These are phyloP conservation scores for Chaetomiaceae sp. DNA, from an alignment of 2,329 filamentous ascomycete species.

Conservation along the genomic window DNA sequence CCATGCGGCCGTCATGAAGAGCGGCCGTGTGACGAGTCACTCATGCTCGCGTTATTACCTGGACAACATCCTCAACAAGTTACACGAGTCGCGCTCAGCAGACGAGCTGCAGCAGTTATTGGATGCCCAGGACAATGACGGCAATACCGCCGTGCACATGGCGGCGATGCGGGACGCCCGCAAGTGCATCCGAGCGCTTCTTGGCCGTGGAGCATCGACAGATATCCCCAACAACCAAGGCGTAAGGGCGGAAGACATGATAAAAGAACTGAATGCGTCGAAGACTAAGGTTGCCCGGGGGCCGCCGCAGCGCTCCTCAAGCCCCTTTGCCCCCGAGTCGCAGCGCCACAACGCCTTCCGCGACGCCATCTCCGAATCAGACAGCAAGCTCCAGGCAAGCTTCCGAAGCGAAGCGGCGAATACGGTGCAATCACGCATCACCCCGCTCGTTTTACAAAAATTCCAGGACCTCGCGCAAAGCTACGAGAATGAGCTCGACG, in stretches of 20 bases:
- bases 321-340: slow-evolving; percentile 60
- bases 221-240: slow-evolving; percentile 79
- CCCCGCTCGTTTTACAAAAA: slow-evolving; percentile 65
- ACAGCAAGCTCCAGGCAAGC: slow-evolving; percentile 35
- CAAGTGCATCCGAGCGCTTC: slow-evolving; percentile 78
- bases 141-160: slow-evolving; percentile 77
- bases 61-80: slow-evolving; percentile 81
- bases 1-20: slow-evolving; percentile 85
- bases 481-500: slow-evolving; percentile 71
- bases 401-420: slow-evolving; percentile 64
- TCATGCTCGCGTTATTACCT: slow-evolving; percentile 90
- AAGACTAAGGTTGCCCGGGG: slow-evolving; percentile 55
- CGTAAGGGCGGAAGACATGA: slow-evolving; percentile 78
- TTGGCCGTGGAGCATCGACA: slow-evolving; percentile 75
- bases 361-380: slow-evolving; percentile 44
- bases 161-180: slow-evolving; percentile 79
- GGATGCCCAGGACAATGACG: slow-evolving; percentile 77
- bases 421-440: slow-evolving; percentile 64
- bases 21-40: slow-evolving; percentile 75
- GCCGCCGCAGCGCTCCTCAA: slow-evolving; percentile 71
- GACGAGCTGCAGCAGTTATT: slow-evolving; percentile 73
- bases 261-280: slow-evolving; percentile 68
- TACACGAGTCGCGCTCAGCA: slow-evolving; percentile 72
- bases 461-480: slow-evolving; percentile 65
- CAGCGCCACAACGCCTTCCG: slow-evolving; percentile 52